Evolutionary conservation across 306 rosid species (phyloP).

Genomic region (Gillenia trifoliata): DNA sequence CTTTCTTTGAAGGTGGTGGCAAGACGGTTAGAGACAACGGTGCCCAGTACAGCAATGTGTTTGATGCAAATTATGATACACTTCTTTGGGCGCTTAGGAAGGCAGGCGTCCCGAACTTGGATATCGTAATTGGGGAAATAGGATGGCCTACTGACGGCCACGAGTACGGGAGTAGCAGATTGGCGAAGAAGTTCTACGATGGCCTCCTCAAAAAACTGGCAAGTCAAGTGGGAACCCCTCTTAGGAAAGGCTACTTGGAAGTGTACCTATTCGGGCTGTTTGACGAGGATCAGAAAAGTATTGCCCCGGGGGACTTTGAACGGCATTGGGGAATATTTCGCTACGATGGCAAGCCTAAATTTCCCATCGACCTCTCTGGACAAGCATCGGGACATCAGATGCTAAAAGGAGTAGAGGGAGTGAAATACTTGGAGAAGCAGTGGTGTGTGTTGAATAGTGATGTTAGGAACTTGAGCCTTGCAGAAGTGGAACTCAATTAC

Average conservation of each 20-base stretch:
- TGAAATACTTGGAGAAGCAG: not conserved
- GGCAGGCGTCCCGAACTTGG: constrained; percentile 26
- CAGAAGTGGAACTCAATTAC: not conserved
- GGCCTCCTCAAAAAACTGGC: constrained; percentile 52
- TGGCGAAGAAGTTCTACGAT: constrained; percentile 50
- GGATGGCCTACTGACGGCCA: constrained; percentile 90
- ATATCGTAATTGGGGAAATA: constrained; percentile 61
- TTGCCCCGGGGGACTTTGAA: constrained; percentile 60
- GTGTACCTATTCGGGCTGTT: constrained; percentile 53
- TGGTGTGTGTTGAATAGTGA: constrained; percentile 7
- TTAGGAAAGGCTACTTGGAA: constrained; percentile 19
- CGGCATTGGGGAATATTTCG: constrained; percentile 82
- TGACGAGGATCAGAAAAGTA: constrained; percentile 59
- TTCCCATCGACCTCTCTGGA: constrained; percentile 51
- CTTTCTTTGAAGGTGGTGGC: constrained; percentile 40
- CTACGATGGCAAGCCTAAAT: constrained; percentile 59
- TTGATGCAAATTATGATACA: constrained; percentile 75
- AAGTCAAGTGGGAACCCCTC: constrained; percentile 47
- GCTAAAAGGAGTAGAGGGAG: not conserved
- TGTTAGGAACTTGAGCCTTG: constrained; percentile 5
- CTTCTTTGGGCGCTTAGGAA: constrained; percentile 49
- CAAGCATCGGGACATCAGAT: constrained; percentile 11
- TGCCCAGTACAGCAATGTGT: constrained; percentile 38
- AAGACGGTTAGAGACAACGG: constrained; percentile 32
- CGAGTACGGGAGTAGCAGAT: too few relatives aligned